Base-by-base conservation (phyloP, 768 basidiomycete genomes). In the Wakefieldia striispora region DNA sequence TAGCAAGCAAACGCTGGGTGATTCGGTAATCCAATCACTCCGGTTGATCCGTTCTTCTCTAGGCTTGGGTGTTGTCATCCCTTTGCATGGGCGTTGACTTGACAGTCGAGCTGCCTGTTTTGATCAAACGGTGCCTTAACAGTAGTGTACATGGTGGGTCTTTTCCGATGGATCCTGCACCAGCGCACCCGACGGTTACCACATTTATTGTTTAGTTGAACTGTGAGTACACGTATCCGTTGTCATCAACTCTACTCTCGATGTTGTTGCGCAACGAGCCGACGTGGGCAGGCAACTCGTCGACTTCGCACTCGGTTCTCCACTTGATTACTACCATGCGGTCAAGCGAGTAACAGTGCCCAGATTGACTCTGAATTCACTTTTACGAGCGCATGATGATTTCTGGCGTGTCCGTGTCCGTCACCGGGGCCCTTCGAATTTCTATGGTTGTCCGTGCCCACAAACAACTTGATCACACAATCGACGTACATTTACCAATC, bases 1-100 rank as follows among this genome's bases (percentile, higher is more conserved):
- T 33, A 6, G 39, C 55, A 40, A 47, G 40, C 16, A 21, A 49
- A 38, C 39, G 14, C 13, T 41, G 53, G 51, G 51, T 41, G 47
- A 40, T 48, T 41, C 47, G 17, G 43, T 40, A 16, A 37, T 33
- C 14, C 36, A 16, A n/a, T 43, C 41, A 11, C 19, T 27, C 34
- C 13, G 27, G 44, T 48, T 19, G 51, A 54, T 47, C 38, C 34
- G 4, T 49, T 10, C n/a, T 36, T 47, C 43, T 31, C 38, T 23
- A 27, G n/a, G 7, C 11, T 13, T 29, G 34, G 16, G 14, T 14
- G 40, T 46, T 29, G 21, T 19, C 19, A 10, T 21, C 6, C 34
- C n/a, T 8, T 35, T 39, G 24, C n/a, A 26, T 35, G 24, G 16
- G 17, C 24, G 19, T 48, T 27, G 20, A 50, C 20, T 24, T 39